Evolutionary conservation across 192 early-diverging fungal genomes (phyloP).

Genomic region (Coemansia sp.): DNA sequence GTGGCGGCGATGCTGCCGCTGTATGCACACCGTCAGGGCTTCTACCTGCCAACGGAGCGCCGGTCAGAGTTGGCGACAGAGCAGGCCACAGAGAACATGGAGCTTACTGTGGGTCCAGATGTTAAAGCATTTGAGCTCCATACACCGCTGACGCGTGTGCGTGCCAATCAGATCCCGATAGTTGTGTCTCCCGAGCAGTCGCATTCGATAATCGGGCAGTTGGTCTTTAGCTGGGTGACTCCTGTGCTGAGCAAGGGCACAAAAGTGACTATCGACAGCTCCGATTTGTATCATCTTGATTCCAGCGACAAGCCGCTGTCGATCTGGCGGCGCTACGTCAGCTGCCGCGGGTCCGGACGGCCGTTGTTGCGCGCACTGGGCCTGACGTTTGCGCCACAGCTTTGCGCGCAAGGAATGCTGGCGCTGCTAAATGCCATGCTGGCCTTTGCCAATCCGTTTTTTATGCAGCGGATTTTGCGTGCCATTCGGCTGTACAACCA

Average conservation of each 20-base stretch:
- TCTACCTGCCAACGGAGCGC: slow-evolving; percentile 19
- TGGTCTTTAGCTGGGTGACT: slow-evolving; percentile 63
- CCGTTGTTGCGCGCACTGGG: slow-evolving; percentile 43
- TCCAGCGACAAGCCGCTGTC: slow-evolving; percentile 54
- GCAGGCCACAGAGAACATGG: background rate
- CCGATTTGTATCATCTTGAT: slow-evolving; percentile 65
- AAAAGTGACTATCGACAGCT: slow-evolving; percentile 53
- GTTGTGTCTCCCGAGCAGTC: slow-evolving; percentile 32
- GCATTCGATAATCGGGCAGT: slow-evolving; percentile 22
- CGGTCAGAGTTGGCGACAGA: background rate
- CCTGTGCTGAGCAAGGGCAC: slow-evolving; percentile 62
- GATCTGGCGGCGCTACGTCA: slow-evolving; percentile 36
- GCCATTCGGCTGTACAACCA: slow-evolving; percentile 54
- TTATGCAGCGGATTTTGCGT: slow-evolving; percentile 59
- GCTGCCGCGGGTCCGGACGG: slow-evolving; percentile 2
- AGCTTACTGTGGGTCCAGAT: background rate
- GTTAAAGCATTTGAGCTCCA: slow-evolving; percentile 17
- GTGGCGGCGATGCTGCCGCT: slow-evolving; percentile 15
- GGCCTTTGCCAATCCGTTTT: slow-evolving; percentile 58
- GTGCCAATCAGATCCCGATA: slow-evolving; percentile 24
- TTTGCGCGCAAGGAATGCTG: slow-evolving; percentile 47
- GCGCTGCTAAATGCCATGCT: slow-evolving; percentile 46
- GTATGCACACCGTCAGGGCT: slow-evolving; percentile 22
- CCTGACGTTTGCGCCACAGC: slow-evolving; percentile 46
- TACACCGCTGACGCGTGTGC: slow-evolving; percentile 31